A percentile compares a stretch with the other conserved stretches of the same genome.
Conservation (phyloP, 371 early-diverging fungal genomes). For the Lichtheimia hyalospora region DNA sequence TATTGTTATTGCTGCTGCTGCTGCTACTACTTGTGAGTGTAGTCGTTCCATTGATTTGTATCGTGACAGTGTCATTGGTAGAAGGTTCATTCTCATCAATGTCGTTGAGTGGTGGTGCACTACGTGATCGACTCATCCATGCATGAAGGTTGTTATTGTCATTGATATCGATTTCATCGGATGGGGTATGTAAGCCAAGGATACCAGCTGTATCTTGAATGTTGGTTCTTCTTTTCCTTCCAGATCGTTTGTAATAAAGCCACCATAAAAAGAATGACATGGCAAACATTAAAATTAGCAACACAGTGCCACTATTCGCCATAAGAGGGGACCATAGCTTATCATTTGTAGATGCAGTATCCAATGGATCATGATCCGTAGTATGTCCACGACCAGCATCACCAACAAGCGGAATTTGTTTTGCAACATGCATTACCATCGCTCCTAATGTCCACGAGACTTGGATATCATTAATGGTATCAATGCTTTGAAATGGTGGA, state of each 20-base stretch:
- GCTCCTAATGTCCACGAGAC: constrained; percentile 95
- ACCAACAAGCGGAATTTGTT: constrained; percentile 42
- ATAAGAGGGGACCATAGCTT: too few relatives aligned
- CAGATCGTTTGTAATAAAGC: too few relatives aligned
- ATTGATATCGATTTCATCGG: too few relatives aligned
- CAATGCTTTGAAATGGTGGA: constrained; percentile 74
- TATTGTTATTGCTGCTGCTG: constrained; percentile 2
- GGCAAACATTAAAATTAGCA: background rate
- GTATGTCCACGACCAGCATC: constrained; percentile 29
- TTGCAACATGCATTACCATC: constrained; percentile 64
- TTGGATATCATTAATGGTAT: constrained; percentile 76
- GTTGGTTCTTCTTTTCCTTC: background rate
- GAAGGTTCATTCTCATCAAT: constrained; percentile 10
- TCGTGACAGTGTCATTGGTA: constrained; percentile 2
- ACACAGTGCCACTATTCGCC: too few relatives aligned
- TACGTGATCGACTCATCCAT: too few relatives aligned
- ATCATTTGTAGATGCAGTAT: too few relatives aligned
- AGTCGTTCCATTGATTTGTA: constrained; percentile 2
- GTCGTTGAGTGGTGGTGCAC: background rate
- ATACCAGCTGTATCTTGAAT: background rate
- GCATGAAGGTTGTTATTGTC: too few relatives aligned
- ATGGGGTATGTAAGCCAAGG: background rate
- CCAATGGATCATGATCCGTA: constrained; percentile 38
- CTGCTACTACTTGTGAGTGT: background rate
- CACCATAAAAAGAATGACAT: background rate